Conservation (phyloP, 2,329 filamentous ascomycete species). For the Fusarium verrucosum region DNA sequence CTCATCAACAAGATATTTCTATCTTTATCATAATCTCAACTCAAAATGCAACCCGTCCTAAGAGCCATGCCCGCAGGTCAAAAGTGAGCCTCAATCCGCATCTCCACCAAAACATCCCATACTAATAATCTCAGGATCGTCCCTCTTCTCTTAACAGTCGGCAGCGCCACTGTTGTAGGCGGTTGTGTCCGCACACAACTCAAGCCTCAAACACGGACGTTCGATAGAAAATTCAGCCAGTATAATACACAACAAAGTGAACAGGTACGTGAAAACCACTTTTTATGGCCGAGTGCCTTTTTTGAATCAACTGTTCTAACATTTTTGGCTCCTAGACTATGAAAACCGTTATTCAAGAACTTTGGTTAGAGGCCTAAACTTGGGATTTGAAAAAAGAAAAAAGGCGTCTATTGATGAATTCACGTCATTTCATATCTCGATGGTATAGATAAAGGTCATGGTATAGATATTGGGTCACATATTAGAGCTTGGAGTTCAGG, state of each 20-base stretch:
- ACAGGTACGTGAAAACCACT: conserved; percentile 16
- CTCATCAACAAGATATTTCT: too few relatives aligned
- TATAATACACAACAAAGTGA: conserved; percentile 40
- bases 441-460: not conserved
- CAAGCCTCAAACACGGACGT: conserved; percentile 24
- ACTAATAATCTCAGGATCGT: conserved; percentile 32
- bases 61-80: conserved; percentile 24
- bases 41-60: conserved; percentile 35
- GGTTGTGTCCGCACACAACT: conserved; percentile 32
- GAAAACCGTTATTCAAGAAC: conserved; percentile 14
- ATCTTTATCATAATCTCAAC: too few relatives aligned
- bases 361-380: conserved; percentile 15
- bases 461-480: not conserved
- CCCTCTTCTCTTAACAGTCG: conserved; percentile 37
- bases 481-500: not conserved
- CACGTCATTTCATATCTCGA: not conserved
- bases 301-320: conserved; percentile 17
- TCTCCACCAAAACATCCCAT: not conserved
- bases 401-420: not conserved
- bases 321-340: conserved; percentile 2
- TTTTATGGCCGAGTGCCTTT: not conserved
- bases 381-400: not conserved
- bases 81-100: conserved; percentile 17
- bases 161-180: conserved; percentile 31
- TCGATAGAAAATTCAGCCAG: conserved; percentile 39